A percentile compares a stretch with the other conserved stretches of the same genome.
Evolutionary conservation across 2,329 filamentous ascomycete genomes (phyloP).

Genomic region (Colletotrichum somersetense): DNA sequence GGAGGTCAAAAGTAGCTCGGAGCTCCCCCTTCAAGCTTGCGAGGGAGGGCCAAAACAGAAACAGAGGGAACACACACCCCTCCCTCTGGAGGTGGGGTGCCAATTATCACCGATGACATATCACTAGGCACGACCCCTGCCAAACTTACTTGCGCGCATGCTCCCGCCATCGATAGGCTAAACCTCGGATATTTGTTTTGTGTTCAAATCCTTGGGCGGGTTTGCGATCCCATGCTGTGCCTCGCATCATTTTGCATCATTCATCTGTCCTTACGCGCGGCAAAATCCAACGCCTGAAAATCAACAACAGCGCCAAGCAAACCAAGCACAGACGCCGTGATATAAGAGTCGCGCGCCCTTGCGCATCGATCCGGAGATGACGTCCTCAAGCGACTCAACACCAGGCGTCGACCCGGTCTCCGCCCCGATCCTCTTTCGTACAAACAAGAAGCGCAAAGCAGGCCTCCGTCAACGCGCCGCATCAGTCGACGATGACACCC

Average conservation of each 20-base stretch:
- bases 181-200: not conserved
- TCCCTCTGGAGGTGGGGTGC: conserved; percentile 13
- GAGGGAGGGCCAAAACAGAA: conserved; percentile 2
- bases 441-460: conserved; percentile 70
- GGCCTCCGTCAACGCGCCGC: conserved; percentile 63
- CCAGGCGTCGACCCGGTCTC: conserved; percentile 28
- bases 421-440: conserved; percentile 63
- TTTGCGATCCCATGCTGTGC: not conserved
- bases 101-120: conserved; percentile 28
- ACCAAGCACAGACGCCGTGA: no score
- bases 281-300: not conserved
- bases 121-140: not conserved
- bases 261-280: not conserved
- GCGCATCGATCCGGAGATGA: conserved; percentile 41
- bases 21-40: conserved; percentile 25
- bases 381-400: conserved; percentile 44
- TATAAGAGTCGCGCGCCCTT: not conserved
- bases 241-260: not conserved
- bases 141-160: not conserved
- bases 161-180: conserved; percentile 12
- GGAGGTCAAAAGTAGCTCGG: conserved; percentile 40
- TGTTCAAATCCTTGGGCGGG: conserved; percentile 1
- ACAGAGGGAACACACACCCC: not conserved
- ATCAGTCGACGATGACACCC: conserved; percentile 44
- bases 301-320: not conserved